Evolutionary conservation across 768 basidiomycete species (phyloP), one percentile per base, ranked within the genome.

Genomic region (Suillus discolor): DNA sequence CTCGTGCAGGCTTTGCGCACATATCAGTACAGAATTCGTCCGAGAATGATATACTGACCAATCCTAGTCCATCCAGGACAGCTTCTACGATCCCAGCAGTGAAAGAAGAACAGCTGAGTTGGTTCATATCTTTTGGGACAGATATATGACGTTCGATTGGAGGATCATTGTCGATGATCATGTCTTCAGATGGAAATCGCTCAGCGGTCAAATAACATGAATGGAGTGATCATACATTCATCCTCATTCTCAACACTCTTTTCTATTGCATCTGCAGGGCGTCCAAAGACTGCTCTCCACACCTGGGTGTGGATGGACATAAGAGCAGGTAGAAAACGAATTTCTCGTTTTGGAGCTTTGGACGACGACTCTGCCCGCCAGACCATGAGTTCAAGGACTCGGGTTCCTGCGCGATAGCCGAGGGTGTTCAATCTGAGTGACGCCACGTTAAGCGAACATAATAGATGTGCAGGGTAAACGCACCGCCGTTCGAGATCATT

Each of bases 101-200:
- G 74, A 97, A 92, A 3, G 97, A 98, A n/a, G 95, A 97, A 73
- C 96, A 98, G 71, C 92, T 96, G 45, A 99, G 84, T 72, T 92
- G 89, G 72, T 89, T 93, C 87, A 99, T 89, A 74, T 99, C 97
- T 71, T 88, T 88, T 25, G 97, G 97, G 16, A 99, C 92, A 38
- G 95, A 94, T 67, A 99, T 94, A 69, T 94, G 85, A 65, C 94
- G 89, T 68, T 97, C 96, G 68, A 98, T 83, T 25, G 90, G 86
- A 13, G 97, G 96, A 73, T 96, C 93, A 76, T 99, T 98, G 83
- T 98, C 92, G 66, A 97, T 92, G 69, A 99, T 92, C 97, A 99
- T 99, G 78, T 98, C 95, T 97, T 39, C 25, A 28, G 28, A 60
- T 51, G 55, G 54, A 69, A 47, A 41, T 57, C 39, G 64, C 8